A percentile compares a stretch with the other conserved stretches of the same genome.
These are phyloP conservation scores for Articulospora tetracladia DNA, from an alignment of 495 filamentous ascomycete species.

Conservation along the genomic window DNA sequence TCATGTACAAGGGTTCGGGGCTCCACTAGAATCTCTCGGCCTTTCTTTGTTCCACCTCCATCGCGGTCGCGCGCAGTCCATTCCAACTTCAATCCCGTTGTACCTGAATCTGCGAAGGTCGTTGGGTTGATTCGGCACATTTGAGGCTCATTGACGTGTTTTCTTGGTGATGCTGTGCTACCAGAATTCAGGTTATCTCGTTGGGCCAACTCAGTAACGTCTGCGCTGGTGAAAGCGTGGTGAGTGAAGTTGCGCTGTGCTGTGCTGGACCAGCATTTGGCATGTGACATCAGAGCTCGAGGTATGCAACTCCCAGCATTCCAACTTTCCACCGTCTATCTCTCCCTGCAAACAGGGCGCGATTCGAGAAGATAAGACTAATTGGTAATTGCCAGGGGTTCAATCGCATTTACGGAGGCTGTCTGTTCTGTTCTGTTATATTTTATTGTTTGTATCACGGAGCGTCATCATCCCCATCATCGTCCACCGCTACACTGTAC, in stretches of 20 bases:
- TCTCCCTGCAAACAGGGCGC: slow-evolving; percentile 14
- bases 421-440: neutral
- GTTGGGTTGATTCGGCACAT: neutral
- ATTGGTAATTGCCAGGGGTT: neutral
- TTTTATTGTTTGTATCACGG: neutral
- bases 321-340: neutral
- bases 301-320: neutral
- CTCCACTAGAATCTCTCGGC: neutral
- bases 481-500: neutral
- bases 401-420: neutral
- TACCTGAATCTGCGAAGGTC: neutral
- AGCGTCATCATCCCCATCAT: neutral
- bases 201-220: neutral
- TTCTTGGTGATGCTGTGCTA: neutral
- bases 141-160: neutral
- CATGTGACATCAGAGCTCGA: slow-evolving; percentile 20
- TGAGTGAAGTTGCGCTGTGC: slow-evolving; percentile 1
- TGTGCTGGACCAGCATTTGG: neutral
- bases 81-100: neutral
- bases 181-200: neutral
- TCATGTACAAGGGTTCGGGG: neutral
- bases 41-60: neutral
- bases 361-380: slow-evolving; percentile 4
- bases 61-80: neutral
- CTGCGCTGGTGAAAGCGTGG: neutral